Evolutionary conservation across 1,284 basidiomycete species (phyloP).

Genomic region (Naganishia cerealis): DNA sequence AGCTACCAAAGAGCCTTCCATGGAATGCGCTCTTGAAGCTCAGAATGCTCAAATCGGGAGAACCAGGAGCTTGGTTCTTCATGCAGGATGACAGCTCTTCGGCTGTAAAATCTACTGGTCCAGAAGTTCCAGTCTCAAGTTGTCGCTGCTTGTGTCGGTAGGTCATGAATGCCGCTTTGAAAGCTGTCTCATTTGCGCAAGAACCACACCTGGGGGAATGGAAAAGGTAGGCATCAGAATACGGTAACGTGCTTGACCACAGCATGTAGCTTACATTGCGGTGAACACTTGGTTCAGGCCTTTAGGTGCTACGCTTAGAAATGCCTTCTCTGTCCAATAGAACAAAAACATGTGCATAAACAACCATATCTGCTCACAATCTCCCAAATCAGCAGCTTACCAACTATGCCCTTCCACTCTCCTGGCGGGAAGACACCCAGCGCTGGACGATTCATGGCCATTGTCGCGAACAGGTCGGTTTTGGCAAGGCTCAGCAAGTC

Average conservation of each 20-base stretch:
- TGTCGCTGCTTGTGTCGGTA: slow-evolving; percentile 52
- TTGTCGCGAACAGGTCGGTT: slow-evolving; percentile 40
- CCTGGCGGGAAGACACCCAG: slow-evolving; percentile 59
- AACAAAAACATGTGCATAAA: not conserved
- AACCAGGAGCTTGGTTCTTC: slow-evolving; percentile 58
- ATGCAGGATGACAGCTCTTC: slow-evolving; percentile 54
- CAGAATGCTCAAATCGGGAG: slow-evolving; percentile 57
- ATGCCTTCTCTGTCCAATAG: slow-evolving; percentile 54
- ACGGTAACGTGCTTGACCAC: not conserved
- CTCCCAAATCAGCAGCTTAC: not conserved
- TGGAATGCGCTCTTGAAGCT: slow-evolving; percentile 60
- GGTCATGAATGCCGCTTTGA: slow-evolving; percentile 60
- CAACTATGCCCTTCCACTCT: slow-evolving; percentile 53
- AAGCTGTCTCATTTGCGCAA: slow-evolving; percentile 53
- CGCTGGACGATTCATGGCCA: slow-evolving; percentile 58
- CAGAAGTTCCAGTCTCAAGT: slow-evolving; percentile 40
- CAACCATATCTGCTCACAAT: not conserved
- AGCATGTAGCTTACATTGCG: slow-evolving; percentile 45
- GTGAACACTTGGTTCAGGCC: slow-evolving; percentile 57
- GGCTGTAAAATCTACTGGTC: slow-evolving; percentile 35
- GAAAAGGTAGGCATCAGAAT: not conserved
- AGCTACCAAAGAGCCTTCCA: slow-evolving; percentile 57
- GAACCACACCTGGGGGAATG: not conserved
- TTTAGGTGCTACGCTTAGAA: slow-evolving; percentile 58
- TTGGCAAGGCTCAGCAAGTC: slow-evolving; percentile 34